Conservation (phyloP, 768 basidiomycete genomes). For the Chalciporus piperatus region DNA sequence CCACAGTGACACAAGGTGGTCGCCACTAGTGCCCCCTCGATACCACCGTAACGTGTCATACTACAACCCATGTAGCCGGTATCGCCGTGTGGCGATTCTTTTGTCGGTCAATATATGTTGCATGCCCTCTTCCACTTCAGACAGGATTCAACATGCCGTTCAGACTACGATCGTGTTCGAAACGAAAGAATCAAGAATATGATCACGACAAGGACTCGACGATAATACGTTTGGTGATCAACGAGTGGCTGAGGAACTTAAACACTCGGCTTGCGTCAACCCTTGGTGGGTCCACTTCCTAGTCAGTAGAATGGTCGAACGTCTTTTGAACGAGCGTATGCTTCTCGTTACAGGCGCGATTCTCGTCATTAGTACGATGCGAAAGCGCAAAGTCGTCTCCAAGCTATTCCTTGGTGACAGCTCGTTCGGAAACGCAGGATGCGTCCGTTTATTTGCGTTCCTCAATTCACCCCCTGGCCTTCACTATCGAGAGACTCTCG, state of each 20-base stretch:
- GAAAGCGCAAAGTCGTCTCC: constrained; percentile 40
- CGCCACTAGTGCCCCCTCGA: too few species aligned
- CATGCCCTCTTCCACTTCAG: too few species aligned
- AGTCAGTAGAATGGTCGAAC: not conserved
- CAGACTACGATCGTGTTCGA: constrained; percentile 2
- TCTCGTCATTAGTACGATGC: constrained; percentile 42
- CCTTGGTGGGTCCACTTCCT: constrained; percentile 5
- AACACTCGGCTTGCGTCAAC: constrained; percentile 13
- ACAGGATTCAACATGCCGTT: constrained; percentile 2
- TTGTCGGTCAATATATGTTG: too few species aligned
- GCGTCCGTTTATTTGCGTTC: constrained; percentile 48
- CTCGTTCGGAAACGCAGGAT: constrained; percentile 51
- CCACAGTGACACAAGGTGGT: too few species aligned
- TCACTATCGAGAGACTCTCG: constrained; percentile 36
- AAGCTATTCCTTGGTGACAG: constrained; percentile 53
- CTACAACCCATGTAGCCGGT: too few species aligned
- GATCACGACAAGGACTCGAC: constrained; percentile 6
- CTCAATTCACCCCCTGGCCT: constrained; percentile 45
- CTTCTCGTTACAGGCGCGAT: constrained; percentile 40
- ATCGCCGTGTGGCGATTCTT: too few species aligned
- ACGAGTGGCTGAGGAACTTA: constrained; percentile 7
- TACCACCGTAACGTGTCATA: too few species aligned
- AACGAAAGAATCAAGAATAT: constrained; percentile 2
- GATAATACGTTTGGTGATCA: not conserved
- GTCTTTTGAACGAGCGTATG: not conserved